A percentile compares a stretch with the other conserved stretches of the same genome.
phyloP scores from a whole-genome alignment of 1,139 yeast genomes.

The Suhomyces choctaworum region DNA sequence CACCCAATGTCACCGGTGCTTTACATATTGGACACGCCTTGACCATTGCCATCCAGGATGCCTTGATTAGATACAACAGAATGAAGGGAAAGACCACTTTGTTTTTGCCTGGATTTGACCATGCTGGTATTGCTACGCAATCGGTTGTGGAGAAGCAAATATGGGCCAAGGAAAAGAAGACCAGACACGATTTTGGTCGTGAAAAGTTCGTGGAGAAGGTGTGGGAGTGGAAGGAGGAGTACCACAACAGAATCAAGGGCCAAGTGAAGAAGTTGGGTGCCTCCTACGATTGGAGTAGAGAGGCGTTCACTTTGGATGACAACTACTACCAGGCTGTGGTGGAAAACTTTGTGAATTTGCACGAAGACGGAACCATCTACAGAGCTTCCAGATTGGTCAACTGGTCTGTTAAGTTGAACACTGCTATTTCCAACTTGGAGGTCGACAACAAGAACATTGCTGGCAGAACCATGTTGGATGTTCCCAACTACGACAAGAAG shows the following conservation, averaged over 20 bases:
- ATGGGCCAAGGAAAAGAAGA: slow-evolving; percentile 83
- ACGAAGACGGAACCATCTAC: slow-evolving; percentile 93
- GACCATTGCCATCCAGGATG: slow-evolving; percentile 92
- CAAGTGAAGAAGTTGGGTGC: slow-evolving; percentile 92
- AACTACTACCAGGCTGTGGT: slow-evolving; percentile 75
- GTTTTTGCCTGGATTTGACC: slow-evolving; percentile 96
- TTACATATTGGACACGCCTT: slow-evolving; percentile 98
- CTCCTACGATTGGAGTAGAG: slow-evolving; percentile 94
- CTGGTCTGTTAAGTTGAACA: slow-evolving; percentile 94
- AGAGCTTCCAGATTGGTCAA: slow-evolving; percentile 92
- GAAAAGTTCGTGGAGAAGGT: slow-evolving; percentile 84
- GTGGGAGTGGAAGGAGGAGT: slow-evolving; percentile 98
- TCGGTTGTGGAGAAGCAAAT: slow-evolving; percentile 96
- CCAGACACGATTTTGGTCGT: slow-evolving; percentile 95
- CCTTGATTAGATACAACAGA: slow-evolving; percentile 90
- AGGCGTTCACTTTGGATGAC: slow-evolving; percentile 89
- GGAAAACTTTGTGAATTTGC: slow-evolving; percentile 88
- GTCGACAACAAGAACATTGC: slow-evolving; percentile 89
- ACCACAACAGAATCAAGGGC: slow-evolving; percentile 78
- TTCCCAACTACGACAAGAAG: slow-evolving; percentile 88
- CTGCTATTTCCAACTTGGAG: slow-evolving; percentile 94
- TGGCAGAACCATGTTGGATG: slow-evolving; percentile 76
- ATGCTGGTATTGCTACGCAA: slow-evolving; percentile 99
- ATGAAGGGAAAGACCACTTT: slow-evolving; percentile 96
- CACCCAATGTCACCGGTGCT: slow-evolving; percentile 99